Evolutionary conservation across 2,329 filamentous ascomycete genomes (phyloP).

Genomic region (Aureobasidium sp.): DNA sequence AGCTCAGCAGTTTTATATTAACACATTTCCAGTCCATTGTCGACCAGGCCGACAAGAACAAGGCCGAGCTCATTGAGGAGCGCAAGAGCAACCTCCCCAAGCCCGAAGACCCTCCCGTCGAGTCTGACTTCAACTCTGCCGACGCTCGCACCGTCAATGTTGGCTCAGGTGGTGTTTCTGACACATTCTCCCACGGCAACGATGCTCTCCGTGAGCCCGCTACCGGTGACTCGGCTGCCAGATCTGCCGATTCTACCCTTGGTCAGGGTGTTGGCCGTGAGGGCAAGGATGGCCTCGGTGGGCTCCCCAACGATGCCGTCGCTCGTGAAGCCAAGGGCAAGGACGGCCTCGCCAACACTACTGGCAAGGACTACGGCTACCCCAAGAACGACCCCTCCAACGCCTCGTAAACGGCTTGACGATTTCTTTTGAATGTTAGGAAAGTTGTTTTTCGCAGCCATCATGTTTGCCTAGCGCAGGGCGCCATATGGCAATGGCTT

Average conservation of each 20-base stretch:
- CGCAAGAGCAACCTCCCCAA: conserved; percentile 67
- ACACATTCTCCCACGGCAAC: conserved; percentile 38
- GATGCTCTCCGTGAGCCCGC: conserved; percentile 39
- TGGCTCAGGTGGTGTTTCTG: conserved; percentile 51
- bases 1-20: not conserved
- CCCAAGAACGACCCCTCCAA: conserved; percentile 35
- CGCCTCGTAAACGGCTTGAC: conserved; percentile 12
- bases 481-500: conserved; percentile 3
- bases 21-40: conserved; percentile 19
- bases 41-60: conserved; percentile 36
- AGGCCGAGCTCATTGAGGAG: conserved; percentile 60
- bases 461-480: conserved; percentile 1
- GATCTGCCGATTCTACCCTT: conserved; percentile 48
- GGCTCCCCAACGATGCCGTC: conserved; percentile 55
- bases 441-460: not conserved
- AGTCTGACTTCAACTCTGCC: conserved; percentile 71
- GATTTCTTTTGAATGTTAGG: not conserved
- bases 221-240: conserved; percentile 49
- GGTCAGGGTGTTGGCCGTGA: conserved; percentile 53
- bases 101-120: conserved; percentile 66
- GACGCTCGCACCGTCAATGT: conserved; percentile 64
- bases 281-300: conserved; percentile 50
- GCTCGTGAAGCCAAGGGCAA: conserved; percentile 40
- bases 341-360: conserved; percentile 36
- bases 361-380: conserved; percentile 37